Base-by-base conservation (phyloP, 306 rosid species). In the Neltuma alba region DNA sequence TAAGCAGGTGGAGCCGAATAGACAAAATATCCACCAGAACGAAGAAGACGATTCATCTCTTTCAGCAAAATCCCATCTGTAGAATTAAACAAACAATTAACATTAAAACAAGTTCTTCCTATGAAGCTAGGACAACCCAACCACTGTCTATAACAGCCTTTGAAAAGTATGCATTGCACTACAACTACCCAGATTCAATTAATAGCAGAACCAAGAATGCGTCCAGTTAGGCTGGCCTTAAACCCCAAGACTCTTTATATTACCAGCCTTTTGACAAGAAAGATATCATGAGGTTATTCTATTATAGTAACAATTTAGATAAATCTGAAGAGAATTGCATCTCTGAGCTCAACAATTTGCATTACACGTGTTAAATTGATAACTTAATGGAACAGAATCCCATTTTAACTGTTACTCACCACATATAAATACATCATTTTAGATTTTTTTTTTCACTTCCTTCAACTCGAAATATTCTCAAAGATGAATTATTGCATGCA, bases 1-100 rank as follows among this genome's bases (percentile, higher is more conserved):
- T 94, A 94, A 61, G 94, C 98, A 60, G 98, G 99, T 28, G 99
- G 99, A 60, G 98, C 94, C 0, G 98, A 95, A 82, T 92, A 92
- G 42, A 87, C 97, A 75, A 95, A 95, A 87, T 91, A 95, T 6
- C 97, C 98, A 86, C 89, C 82, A 16, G 86, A 41, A 44, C 96
- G 96, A 83, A 95, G 86, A 68, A 95, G 89, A 77, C 98, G 89
- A 81, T 91, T 72, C 75, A 90, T 81, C 87, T 92, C 99, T 88
- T 88, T 93, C 76, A 95, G 83, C 81, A 91, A 86, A 90, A 95
- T 86, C 64, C 99, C 99, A 84, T 90, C 99, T 93, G 91, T 82
- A 81, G 67, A 76, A 40, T 77, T 75, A 64, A 79, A 74, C 28
- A 66, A 66, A 45, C 48, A 68, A 77, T 74, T 25, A 64, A 63